These are phyloP conservation scores for Penstemon newberryi DNA, from an alignment of 257 asterid genomes.

Conservation along the genomic window DNA sequence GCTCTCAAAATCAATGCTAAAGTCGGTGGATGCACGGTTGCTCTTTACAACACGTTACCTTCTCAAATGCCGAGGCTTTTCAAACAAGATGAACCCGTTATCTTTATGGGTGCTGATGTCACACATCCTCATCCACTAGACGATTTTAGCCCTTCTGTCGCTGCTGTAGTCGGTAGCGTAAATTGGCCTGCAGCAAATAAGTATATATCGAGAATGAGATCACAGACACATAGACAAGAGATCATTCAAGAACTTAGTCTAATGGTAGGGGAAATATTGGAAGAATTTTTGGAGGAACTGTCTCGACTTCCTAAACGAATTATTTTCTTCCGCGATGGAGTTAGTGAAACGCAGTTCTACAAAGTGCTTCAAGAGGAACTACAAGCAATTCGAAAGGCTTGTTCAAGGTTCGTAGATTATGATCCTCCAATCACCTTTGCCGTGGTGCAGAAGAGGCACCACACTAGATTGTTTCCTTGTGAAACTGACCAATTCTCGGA, in stretches of 20 bases:
- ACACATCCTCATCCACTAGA: slow-evolving; percentile 96
- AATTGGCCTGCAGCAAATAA: slow-evolving; percentile 95
- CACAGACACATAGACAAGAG: slow-evolving; percentile 88
- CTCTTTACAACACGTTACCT: slow-evolving; percentile 67
- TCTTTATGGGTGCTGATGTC: slow-evolving; percentile 97
- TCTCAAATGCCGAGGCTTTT: slow-evolving; percentile 79
- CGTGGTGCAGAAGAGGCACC: slow-evolving; percentile 93
- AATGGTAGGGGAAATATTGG: slow-evolving; percentile 74
- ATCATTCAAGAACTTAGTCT: slow-evolving; percentile 69
- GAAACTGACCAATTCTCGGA: slow-evolving; percentile 41
- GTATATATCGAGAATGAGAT: slow-evolving; percentile 83
- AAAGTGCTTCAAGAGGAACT: slow-evolving; percentile 69
- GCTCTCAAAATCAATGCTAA: slow-evolving; percentile 96
- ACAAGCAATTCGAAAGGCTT: slow-evolving; percentile 57
- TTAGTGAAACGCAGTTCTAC: slow-evolving; percentile 85
- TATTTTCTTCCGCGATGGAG: slow-evolving; percentile 92
- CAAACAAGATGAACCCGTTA: slow-evolving; percentile 60
- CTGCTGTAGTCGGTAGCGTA: slow-evolving; percentile 92
- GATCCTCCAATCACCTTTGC: slow-evolving; percentile 80
- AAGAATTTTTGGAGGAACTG: slow-evolving; percentile 60
- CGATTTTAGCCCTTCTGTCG: slow-evolving; percentile 85
- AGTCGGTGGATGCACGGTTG: slow-evolving; percentile 93
- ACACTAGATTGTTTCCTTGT: slow-evolving; percentile 70
- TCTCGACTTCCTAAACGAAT: slow-evolving; percentile 64
- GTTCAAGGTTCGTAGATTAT: slow-evolving; percentile 59